phyloP scores from a whole-genome alignment of 176 grass and related monocot species.

The Canna indica region DNA sequence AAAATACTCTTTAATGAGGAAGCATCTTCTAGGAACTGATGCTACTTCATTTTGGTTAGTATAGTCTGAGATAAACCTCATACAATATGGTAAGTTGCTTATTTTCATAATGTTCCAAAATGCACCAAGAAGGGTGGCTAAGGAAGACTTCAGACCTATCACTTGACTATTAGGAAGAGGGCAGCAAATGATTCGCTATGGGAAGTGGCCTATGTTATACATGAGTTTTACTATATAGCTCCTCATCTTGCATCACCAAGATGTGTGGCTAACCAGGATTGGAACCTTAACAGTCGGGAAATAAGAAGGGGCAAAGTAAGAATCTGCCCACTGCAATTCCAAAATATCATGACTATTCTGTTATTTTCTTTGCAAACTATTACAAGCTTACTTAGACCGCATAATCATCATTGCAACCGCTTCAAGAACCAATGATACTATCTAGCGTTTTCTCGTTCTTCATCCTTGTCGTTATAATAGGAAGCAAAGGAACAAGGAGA shows the following conservation, averaged over 20 bases:
- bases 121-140: no score
- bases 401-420: neutral
- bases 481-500: neutral
- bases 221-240: neutral
- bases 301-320: neutral
- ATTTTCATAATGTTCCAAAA: neutral
- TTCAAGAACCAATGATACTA: neutral
- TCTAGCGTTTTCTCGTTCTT: neutral
- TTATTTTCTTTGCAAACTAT: neutral
- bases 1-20: neutral
- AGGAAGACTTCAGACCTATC: no score
- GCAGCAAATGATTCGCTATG: no score
- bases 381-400: neutral
- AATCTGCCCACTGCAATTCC: neutral
- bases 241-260: neutral
- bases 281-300: neutral
- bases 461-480: neutral
- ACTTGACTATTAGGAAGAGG: no score
- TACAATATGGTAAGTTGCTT: neutral
- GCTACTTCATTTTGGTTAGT: neutral
- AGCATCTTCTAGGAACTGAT: neutral
- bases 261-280: neutral
- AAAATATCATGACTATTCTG: neutral
- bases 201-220: no score
- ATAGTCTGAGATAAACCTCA: neutral